Base-by-base conservation (phyloP, 2,329 filamentous ascomycete species). In the Fusarium lyarnte region DNA sequence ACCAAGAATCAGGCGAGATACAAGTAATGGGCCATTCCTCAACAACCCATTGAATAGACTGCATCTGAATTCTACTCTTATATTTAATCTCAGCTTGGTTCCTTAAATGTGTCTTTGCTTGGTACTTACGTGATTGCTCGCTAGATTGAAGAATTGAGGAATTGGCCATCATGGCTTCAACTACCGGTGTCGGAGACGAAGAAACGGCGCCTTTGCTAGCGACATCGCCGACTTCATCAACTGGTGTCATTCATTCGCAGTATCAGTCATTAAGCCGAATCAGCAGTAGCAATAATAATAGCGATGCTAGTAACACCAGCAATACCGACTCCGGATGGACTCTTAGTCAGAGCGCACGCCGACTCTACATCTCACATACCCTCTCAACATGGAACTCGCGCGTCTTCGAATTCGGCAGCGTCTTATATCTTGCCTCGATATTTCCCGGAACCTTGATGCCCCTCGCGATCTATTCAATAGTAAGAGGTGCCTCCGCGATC, bases 391-490 rank as follows among this genome's bases (percentile, higher is more conserved):
- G 88, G 88, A 92, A 91, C 78, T 88, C 89, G 0, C 87, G 90
- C 25, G 81, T 89, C 61, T 92, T 91, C 69, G 89, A 92, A 76
- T 91, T 91, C 62, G 89, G 85, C 35, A 86, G 88, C 10, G 87
- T 91, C 9, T 81, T 91, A 10, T 91, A 87, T 78, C 82, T 91
- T 14, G 87, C 88, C 1, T 79, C 84, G 2, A 84, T 88, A 49
- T 91, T 85, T 72, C 87, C 87, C 0, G 81, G 84, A 2, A 93
- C 91, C 0, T 82, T 94, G 27, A 84, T 92, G 27, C 91, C 89
- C 39, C 85, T 91, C 62, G 93, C 91, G 0, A 81, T 91, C n/a
- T 94, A 94, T 76, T 92, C 92, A 0, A 81, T 94, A 11, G 82
- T 86, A 9, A 87, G 92, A 27, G 85, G 88, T 10, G 80, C 84